Conservation (phyloP, 495 filamentous ascomycete species). For the Penicillium chermesinum region DNA sequence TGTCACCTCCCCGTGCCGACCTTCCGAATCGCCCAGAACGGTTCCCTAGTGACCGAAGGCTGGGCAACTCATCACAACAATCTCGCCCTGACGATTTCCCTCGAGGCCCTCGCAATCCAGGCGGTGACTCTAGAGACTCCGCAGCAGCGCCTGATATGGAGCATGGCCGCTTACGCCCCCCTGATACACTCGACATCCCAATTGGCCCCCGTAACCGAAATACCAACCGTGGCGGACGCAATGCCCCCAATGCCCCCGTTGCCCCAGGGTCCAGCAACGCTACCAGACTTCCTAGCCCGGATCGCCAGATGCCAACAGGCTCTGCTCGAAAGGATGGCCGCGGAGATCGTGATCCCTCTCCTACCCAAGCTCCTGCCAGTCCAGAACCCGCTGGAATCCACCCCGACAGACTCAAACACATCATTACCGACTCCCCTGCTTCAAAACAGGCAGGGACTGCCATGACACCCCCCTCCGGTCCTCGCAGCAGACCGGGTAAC, state of each 20-base stretch:
- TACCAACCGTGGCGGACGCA: conserved; percentile 15
- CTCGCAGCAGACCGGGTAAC: conserved; percentile 26
- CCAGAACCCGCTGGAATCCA: conserved; percentile 41
- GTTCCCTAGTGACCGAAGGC: conserved; percentile 34
- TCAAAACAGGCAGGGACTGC: conserved; percentile 13
- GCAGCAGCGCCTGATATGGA: conserved; percentile 40
- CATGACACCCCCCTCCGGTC: conserved; percentile 36
- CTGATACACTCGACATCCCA: conserved; percentile 53
- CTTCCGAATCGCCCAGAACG: conserved; percentile 36
- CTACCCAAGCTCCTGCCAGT: conserved; percentile 22
- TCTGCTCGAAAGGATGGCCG: conserved; percentile 34
- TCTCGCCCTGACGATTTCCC: conserved; percentile 35
- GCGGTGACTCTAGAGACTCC: conserved; percentile 26
- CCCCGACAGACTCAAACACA: conserved; percentile 43
- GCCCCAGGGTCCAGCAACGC: conserved; percentile 18
- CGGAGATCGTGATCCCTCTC: conserved; percentile 20
- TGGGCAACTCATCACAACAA: conserved; percentile 17
- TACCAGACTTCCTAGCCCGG: conserved; percentile 14
- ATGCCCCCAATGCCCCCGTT: conserved; percentile 26
- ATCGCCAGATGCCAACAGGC: conserved; percentile 36
- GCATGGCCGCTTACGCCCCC: conserved; percentile 52
- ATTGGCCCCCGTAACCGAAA: conserved; percentile 60
- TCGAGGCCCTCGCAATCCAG: conserved; percentile 31
- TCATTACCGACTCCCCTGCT: conserved; percentile 5
- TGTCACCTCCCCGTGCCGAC: conserved; percentile 30